A percentile compares a stretch with the other conserved stretches of the same genome.
These are phyloP conservation scores for Globisporangium iwayamae DNA, from an alignment of 352 stramenopile species.

Conservation along the genomic window DNA sequence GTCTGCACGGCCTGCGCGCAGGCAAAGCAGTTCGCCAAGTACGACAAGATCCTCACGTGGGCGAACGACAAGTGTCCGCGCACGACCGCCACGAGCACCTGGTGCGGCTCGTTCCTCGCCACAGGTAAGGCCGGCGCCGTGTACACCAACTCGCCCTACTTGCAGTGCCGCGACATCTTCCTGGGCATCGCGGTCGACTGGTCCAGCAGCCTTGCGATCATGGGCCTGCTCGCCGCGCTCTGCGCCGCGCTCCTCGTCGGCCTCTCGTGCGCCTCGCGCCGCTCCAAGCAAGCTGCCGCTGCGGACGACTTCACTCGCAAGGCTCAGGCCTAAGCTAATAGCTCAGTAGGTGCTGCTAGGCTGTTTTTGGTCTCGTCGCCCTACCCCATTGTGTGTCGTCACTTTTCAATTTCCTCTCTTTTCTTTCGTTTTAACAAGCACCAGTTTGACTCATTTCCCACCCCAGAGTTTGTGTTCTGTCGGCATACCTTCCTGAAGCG, in stretches of 20 bases:
- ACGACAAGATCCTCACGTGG: conserved; percentile 76
- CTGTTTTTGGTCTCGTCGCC: neutral
- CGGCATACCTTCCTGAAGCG: neutral
- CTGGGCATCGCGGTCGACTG: conserved; percentile 63
- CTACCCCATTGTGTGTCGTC: neutral
- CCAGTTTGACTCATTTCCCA: too few relatives aligned
- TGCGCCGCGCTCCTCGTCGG: conserved; percentile 46
- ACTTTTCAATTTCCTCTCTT: neutral
- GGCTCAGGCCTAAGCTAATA: neutral
- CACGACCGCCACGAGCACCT: conserved; percentile 45
- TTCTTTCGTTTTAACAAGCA: neutral
- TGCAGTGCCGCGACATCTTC: conserved; percentile 66
- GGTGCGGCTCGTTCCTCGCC: conserved; percentile 56
- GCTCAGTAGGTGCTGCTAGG: neutral
- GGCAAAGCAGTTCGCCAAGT: conserved; percentile 58
- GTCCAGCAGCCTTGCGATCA: conserved; percentile 47
- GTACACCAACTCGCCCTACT: conserved; percentile 69
- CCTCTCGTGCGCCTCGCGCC: conserved; percentile 62
- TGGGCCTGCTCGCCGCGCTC: conserved; percentile 49
- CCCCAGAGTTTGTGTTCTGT: neutral
- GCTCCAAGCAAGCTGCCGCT: conserved; percentile 19
- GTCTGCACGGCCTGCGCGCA: conserved; percentile 49
- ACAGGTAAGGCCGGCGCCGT: conserved; percentile 35
- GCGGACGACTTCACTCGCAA: conserved; percentile 4
- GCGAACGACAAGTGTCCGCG: conserved; percentile 72